phyloP scores from a whole-genome alignment of 768 basidiomycete species.

The Infundibulicybe gibba region DNA sequence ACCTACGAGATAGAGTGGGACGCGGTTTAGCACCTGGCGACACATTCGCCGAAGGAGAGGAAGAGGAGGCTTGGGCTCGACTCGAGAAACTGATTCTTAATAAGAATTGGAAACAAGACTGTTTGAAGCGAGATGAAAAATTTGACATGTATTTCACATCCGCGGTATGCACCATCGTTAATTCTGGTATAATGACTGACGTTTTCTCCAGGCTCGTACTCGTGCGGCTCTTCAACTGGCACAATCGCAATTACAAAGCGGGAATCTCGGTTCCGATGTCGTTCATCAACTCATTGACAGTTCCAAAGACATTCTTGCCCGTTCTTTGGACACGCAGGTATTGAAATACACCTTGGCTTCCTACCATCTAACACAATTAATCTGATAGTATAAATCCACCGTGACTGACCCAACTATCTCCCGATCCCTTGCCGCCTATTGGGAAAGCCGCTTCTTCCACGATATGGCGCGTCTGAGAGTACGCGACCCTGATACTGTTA shows the following conservation, averaged over 20 bases:
- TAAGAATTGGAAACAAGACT: conserved; percentile 63
- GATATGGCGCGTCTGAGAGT: conserved; percentile 92
- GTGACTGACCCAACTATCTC: conserved; percentile 88
- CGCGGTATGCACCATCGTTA: conserved; percentile 50
- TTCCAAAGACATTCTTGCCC: conserved; percentile 73
- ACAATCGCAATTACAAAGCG: conserved; percentile 34
- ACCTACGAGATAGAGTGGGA: conserved; percentile 58
- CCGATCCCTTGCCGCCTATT: conserved; percentile 75
- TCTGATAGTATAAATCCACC: conserved; percentile 62
- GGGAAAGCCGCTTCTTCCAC: conserved; percentile 87
- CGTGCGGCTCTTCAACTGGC: conserved; percentile 52
- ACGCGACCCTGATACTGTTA: conserved; percentile 84
- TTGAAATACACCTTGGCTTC: conserved; percentile 10
- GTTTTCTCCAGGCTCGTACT: conserved; percentile 39
- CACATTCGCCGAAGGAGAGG: conserved; percentile 42
- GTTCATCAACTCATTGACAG: conserved; percentile 65
- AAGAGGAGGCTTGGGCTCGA: conserved; percentile 54
- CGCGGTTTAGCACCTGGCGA: conserved; percentile 57
- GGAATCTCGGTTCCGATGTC: conserved; percentile 33
- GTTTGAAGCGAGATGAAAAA: conserved; percentile 82
- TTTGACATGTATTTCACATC: conserved; percentile 85
- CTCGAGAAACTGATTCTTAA: conserved; percentile 48
- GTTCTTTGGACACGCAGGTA: conserved; percentile 74
- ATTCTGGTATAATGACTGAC: conserved; percentile 9
- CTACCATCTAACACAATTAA: conserved; percentile 7